Evolutionary conservation across 495 filamentous ascomycete genomes (phyloP), one percentile per base, ranked within the genome.

Genomic region (Hypoxylon trugodes): DNA sequence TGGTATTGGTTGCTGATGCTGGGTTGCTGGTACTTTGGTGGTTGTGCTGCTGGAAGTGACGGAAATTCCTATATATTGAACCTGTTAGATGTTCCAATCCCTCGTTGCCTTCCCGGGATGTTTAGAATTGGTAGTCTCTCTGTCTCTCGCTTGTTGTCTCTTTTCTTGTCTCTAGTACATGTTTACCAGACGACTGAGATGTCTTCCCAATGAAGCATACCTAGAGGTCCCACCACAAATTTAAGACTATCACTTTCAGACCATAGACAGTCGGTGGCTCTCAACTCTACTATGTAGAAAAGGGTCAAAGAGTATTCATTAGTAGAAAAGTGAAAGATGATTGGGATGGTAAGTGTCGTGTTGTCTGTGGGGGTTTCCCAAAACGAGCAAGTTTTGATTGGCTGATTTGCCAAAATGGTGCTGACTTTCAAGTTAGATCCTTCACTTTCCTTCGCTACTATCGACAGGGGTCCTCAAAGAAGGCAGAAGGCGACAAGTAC

Each of bases 321-420:
- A 45, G 48, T 35, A 68, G n/a, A n/a, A 54, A 51, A 59, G 60
- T 67, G 63, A 67, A 60, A 69, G 66, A 55, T 69, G 59, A 64
- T 68, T 66, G 64, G 66, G 61, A 52, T 68, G 62, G 54, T 55
- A 67, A 60, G 52, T 68, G 68, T 68, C 69, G 71, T 63, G 77
- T 75, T 75, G 76, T 73, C 65, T 73, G 69, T 70, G 64, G 75
- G 65, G 71, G 71, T 55, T 57, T 62, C 63, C 59, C 60, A 47
- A 62, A 69, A 59, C 78, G 79, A 82, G 79, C 79, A 82, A 78
- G 78, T 82, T 82, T 81, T 74, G 54, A 82, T 82, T 82, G 79
- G 79, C 72, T 70, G 48, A 8, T 54, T 43, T 18, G 5, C 41
- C 22, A 22, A 53, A 66, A 68, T 66, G 57, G 54, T 65, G 68